Base-by-base conservation (phyloP, 1,284 basidiomycete species). In the Neolentinus lepideus region DNA sequence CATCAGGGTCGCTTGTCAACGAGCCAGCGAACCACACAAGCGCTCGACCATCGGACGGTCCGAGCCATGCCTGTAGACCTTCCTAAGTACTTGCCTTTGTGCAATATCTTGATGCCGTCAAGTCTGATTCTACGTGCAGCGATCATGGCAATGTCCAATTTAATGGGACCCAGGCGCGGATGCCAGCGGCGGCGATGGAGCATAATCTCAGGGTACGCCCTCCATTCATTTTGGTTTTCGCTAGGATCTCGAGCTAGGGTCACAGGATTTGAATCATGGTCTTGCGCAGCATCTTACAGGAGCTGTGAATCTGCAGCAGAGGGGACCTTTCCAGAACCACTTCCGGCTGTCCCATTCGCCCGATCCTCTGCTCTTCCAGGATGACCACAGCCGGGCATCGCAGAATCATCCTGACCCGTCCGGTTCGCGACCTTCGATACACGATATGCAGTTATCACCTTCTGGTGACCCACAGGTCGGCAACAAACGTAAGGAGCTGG, bases 231-330 rank as follows among this genome's bases (percentile, higher is more conserved):
- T 35, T 9, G 33, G 9, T 35, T 9, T 9, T 35, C 33, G 9
- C 9, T 16, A 21, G 38, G 38, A 43, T 43, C 16, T n/a, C n/a
- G 38, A 43, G 19, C 16, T 35, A 16, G 19, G 6, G 8, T 21
- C n/a, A n/a, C 22, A 21, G 54, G 55, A 33, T 50, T 52, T 33
- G 24, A 29, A 21, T 35, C 50, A 19, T 45, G 50, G 47, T 21
- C 19, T 29, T 3, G 19, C 1, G 8, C 26, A n/a, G 24, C 19
- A 33, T 22, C 29, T 27, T 10, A n/a, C 36, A 4, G 19, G 22
- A 19, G 53, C 50, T n/a, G 21, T 52, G 24, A 36, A 14, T 11
- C n/a, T 52, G 24, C 54, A n/a, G 27, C 27, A 25, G 22, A 25
- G 47, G 22, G 47, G 47, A 12, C 24, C 47, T 3, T 50, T 50